These are phyloP conservation scores for Maudiozyma turicensis DNA, from an alignment of 805 yeast species.

Conservation along the genomic window DNA sequence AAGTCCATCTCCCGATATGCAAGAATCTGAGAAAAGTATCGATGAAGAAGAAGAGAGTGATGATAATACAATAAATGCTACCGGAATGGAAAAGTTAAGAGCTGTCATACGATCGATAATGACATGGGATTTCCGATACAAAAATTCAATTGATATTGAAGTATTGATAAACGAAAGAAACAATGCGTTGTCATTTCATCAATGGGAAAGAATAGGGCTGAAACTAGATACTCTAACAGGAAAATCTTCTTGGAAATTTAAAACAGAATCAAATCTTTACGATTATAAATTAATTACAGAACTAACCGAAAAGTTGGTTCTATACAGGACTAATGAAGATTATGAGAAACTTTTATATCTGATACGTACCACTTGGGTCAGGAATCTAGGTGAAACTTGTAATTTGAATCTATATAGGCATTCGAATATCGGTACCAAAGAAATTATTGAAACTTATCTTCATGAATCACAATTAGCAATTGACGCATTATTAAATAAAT, in stretches of 20 bases:
- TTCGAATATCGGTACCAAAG: conserved; percentile 78
- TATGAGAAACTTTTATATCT: conserved; percentile 54
- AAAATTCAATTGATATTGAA: conserved; percentile 30
- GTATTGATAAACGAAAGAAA: conserved; percentile 35
- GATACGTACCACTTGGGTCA: conserved; percentile 73
- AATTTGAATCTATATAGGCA: conserved; percentile 68
- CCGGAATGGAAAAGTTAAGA: not conserved
- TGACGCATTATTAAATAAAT: conserved; percentile 15
- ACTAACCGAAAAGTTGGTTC: conserved; percentile 45
- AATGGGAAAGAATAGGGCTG: conserved; percentile 60
- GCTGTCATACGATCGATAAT: not conserved
- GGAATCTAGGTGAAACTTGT: conserved; percentile 84
- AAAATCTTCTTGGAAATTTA: conserved; percentile 63
- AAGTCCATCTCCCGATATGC: not conserved
- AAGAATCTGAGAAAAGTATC: not conserved
- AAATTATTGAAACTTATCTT: conserved; percentile 72
- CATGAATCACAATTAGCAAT: conserved; percentile 56
- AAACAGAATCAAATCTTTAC: conserved; percentile 53
- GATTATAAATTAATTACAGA: conserved; percentile 55
- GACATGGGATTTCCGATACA: conserved; percentile 9
- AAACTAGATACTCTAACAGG: conserved; percentile 57
- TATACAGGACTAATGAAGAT: conserved; percentile 50
- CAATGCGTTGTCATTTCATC: conserved; percentile 41
- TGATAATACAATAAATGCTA: not conserved
- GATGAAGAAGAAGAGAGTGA: not conserved